Percentiles rank a stretch among this genome's conserved stretches.
phyloP scores from a whole-genome alignment of 2,329 filamentous ascomycete genomes.

The Colletotrichum simmondsii region DNA sequence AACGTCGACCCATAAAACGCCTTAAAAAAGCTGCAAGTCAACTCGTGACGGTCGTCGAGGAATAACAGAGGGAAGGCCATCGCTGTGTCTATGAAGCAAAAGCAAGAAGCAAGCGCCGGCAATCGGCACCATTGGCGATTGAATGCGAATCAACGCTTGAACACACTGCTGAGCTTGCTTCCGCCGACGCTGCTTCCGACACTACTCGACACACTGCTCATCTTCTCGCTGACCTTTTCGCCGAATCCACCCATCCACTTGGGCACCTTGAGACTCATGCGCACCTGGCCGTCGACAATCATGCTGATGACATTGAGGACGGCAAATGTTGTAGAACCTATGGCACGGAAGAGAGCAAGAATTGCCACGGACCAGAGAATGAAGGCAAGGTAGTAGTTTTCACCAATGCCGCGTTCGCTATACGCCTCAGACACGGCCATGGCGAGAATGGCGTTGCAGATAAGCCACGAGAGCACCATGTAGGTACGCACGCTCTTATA shows the following conservation, averaged over 20 bases:
- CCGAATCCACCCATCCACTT: slow-evolving; percentile 61
- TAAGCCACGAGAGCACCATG: slow-evolving; percentile 96
- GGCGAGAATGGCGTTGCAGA: slow-evolving; percentile 89
- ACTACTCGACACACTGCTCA: slow-evolving; percentile 61
- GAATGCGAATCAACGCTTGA: slow-evolving; percentile 5
- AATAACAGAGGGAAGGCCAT: neutral
- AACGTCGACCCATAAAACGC: neutral
- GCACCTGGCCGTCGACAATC: slow-evolving; percentile 85
- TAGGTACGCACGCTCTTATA: slow-evolving; percentile 97
- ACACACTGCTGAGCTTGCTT: slow-evolving; percentile 23
- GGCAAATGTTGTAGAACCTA: slow-evolving; percentile 84
- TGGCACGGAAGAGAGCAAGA: slow-evolving; percentile 86
- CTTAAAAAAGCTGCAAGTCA: slow-evolving; percentile 24
- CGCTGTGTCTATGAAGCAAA: neutral
- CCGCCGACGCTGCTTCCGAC: slow-evolving; percentile 43
- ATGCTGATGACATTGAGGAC: slow-evolving; percentile 86
- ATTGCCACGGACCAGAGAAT: slow-evolving; percentile 92
- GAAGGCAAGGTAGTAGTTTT: slow-evolving; percentile 92
- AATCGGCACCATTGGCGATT: neutral
- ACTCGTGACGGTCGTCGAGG: neutral
- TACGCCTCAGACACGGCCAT: slow-evolving; percentile 95
- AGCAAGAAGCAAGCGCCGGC: neutral
- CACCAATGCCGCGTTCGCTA: slow-evolving; percentile 73
- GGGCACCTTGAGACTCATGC: slow-evolving; percentile 65
- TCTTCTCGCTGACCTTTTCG: slow-evolving; percentile 57